phyloP scores from a whole-genome alignment of 108 stramenopile genomes.

The Stephanodiscus minutulus region DNA sequence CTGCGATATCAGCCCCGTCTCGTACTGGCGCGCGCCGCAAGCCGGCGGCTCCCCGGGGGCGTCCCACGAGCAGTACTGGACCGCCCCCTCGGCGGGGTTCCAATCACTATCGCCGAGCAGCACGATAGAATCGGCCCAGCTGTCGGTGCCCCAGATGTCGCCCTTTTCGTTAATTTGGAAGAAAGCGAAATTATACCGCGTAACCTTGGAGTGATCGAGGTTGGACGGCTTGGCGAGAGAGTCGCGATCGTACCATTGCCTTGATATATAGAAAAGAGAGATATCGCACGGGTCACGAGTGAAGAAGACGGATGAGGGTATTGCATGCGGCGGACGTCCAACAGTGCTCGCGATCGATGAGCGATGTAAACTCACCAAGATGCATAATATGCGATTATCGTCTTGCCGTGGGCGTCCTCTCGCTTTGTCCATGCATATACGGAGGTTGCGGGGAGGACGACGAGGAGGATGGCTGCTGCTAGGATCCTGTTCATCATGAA shows the following conservation, averaged over 20 bases:
- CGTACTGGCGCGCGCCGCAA: slow-evolving; percentile 5
- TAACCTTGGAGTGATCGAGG: slow-evolving; percentile 38
- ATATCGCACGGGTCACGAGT: background rate
- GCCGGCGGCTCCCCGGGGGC: background rate
- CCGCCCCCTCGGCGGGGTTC: background rate
- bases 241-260: slow-evolving; percentile 51
- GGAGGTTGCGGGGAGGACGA: background rate
- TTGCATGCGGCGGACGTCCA: background rate
- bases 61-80: slow-evolving; percentile 22
- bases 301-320: background rate
- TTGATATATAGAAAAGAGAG: background rate
- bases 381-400: slow-evolving; percentile 48
- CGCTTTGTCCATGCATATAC: background rate
- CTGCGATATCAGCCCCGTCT: slow-evolving; percentile 20
- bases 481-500: too few relatives aligned
- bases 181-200: slow-evolving; percentile 51
- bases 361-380: slow-evolving; percentile 42
- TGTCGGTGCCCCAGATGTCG: slow-evolving; percentile 44
- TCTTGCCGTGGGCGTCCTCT: slow-evolving; percentile 11
- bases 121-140: slow-evolving; percentile 35
- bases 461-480: background rate
- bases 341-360: background rate
- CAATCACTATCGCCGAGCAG: slow-evolving; percentile 18
- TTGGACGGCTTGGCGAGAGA: slow-evolving; percentile 39
- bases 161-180: slow-evolving; percentile 29